A percentile compares a stretch with the other conserved stretches of the same genome.
Conservation (phyloP, 176 grass and related monocot species). For the Canna indica region DNA sequence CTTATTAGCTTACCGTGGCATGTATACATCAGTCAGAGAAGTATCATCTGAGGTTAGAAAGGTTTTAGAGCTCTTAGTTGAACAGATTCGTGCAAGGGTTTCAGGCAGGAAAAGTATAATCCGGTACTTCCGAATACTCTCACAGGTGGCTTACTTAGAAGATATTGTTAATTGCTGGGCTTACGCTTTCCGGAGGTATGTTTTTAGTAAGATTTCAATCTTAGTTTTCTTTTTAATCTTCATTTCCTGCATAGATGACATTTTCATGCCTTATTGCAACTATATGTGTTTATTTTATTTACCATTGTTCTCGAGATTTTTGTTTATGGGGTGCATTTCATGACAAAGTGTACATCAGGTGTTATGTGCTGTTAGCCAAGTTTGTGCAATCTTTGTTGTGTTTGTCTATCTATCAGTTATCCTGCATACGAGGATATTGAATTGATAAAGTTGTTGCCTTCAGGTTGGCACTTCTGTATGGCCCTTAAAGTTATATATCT, state of each 20-base stretch:
- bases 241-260: neutral
- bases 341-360: neutral
- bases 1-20: conserved; percentile 78
- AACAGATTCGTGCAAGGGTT: conserved; percentile 55
- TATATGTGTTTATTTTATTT: neutral
- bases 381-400: neutral
- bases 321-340: neutral
- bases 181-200: conserved; percentile 71
- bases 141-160: conserved; percentile 85
- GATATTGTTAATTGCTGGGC: conserved; percentile 84
- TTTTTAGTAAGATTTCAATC: neutral
- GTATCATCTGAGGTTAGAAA: conserved; percentile 79
- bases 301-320: neutral
- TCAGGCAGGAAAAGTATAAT: conserved; percentile 54
- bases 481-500: neutral
- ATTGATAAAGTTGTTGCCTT: conserved; percentile 1
- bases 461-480: neutral
- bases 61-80: conserved; percentile 77
- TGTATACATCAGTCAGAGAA: conserved; percentile 64
- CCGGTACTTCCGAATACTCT: conserved; percentile 63
- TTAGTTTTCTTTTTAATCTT: conserved; percentile 20
- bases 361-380: neutral
- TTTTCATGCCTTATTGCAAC: neutral
- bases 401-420: neutral
- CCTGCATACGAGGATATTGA: neutral